Evolutionary conservation across 108 stramenopile genomes (phyloP).

Genomic region (Licmophora abbreviata): DNA sequence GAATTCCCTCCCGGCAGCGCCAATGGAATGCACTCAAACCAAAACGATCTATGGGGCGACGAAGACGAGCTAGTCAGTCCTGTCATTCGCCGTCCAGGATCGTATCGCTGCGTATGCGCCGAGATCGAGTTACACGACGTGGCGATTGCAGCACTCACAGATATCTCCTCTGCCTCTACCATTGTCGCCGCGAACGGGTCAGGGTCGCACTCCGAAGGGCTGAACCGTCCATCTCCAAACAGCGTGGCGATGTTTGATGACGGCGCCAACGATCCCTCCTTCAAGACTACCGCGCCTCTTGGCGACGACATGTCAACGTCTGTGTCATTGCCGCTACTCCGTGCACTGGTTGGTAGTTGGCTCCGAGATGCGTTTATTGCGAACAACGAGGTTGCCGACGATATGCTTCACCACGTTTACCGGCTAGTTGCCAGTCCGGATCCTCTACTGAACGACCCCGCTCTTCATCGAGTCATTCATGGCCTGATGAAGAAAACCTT

Average conservation of each 20-base stretch:
- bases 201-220: slow-evolving; percentile 19
- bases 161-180: slow-evolving; percentile 15
- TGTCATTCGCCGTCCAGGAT: slow-evolving; percentile 72
- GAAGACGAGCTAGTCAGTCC: slow-evolving; percentile 76
- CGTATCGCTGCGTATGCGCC: slow-evolving; percentile 89
- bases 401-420: slow-evolving; percentile 83
- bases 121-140: slow-evolving; percentile 89
- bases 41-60: slow-evolving; percentile 73
- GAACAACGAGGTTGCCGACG: slow-evolving; percentile 73
- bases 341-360: slow-evolving; percentile 79
- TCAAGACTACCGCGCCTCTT: slow-evolving; percentile 41
- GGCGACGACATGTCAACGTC: slow-evolving; percentile 85
- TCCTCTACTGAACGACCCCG: slow-evolving; percentile 87
- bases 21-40: slow-evolving; percentile 8
- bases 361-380: slow-evolving; percentile 69
- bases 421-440: slow-evolving; percentile 85
- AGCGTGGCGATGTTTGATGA: slow-evolving; percentile 20
- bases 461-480: slow-evolving; percentile 86
- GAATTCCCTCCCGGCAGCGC: slow-evolving; percentile 10
- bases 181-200: slow-evolving; percentile 16
- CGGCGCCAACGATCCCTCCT: background rate
- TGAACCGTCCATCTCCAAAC: slow-evolving; percentile 14
- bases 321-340: slow-evolving; percentile 68
- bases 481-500: slow-evolving; percentile 87
- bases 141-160: slow-evolving; percentile 85